Conservation (phyloP, 2,329 filamentous ascomycete species). For the Epicoccum sorghinum region DNA sequence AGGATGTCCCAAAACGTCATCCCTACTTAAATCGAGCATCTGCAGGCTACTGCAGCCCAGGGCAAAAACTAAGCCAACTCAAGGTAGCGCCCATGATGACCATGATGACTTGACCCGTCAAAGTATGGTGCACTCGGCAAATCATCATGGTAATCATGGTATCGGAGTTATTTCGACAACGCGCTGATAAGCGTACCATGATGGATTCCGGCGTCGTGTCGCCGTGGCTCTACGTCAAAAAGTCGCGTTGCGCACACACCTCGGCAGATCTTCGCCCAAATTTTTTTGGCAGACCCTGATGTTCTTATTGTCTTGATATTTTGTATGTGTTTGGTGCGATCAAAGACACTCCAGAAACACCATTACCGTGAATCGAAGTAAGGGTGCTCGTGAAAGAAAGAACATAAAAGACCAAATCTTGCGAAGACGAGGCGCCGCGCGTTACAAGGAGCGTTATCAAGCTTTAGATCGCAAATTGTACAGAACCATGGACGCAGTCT, state of each 20-base stretch:
- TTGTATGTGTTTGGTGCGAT: constrained; percentile 9
- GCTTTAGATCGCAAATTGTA: not conserved
- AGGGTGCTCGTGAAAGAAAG: constrained; percentile 7
- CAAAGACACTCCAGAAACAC: constrained; percentile 4
- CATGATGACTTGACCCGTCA: constrained; percentile 1
- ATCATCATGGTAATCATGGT: constrained; percentile 27
- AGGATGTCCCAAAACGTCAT: constrained; percentile 23
- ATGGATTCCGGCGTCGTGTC: constrained; percentile 17
- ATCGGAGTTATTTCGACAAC: constrained; percentile 20
- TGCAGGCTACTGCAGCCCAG: constrained; percentile 22
- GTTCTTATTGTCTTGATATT: constrained; percentile 1
- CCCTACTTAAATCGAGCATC: constrained; percentile 17
- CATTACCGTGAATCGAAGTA: constrained; percentile 8
- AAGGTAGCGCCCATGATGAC: constrained; percentile 14
- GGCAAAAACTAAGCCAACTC: constrained; percentile 8
- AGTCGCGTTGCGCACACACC: constrained; percentile 10
- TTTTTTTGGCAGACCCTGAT: not conserved
- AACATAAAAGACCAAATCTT: not conserved
- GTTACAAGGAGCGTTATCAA: not conserved
- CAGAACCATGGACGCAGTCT: not conserved
- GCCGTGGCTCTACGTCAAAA: constrained; percentile 13
- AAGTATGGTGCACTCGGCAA: constrained; percentile 22
- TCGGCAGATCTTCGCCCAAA: constrained; percentile 12
- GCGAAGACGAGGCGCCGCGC: no score
- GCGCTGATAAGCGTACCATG: constrained; percentile 26